Evolutionary conservation across 305 asterid species (phyloP), one percentile per base, ranked within the genome.

Genomic region (Striga hermonthica): DNA sequence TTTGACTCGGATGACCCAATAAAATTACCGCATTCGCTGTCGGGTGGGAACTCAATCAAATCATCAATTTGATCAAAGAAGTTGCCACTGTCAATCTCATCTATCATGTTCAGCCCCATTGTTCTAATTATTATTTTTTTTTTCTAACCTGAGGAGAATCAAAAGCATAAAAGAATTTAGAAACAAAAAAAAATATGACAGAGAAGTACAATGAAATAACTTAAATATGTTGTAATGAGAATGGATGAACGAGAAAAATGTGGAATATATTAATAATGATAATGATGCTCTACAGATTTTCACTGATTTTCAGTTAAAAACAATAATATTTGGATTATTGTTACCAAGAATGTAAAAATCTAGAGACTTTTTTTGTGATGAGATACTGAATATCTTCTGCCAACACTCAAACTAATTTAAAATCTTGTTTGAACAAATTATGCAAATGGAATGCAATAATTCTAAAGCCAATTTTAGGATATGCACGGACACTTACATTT

Each of bases 51-150:
- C 15, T 91, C 95, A 35, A 86, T 79, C 69, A 91, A 78, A 76
- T 91, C 95, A 66, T 88, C 97, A 72, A 91, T 78, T 77, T 91
- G 89, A 61, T 91, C 97, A 66, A 91, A 88, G 78, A 84, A 88
- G 87, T 80, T 88, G 28, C 76, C 88, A 60, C 91, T 81, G 71
- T 88, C 96, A 14, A 80, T 76, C 62, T 91, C 97, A 64, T 88
- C 97, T 68, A 65, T 45, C 75, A 75, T 73, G 72, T 74, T 83
- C 54, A 85, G 68, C 54, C 78, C 87, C 91, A 84, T 84, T 67
- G 62, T 22, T 22, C 31, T 22, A 22, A 22, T 22, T 22, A 22
- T 22, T 22, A 1, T 22, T 22, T 22, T 22, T 1, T 22, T 22
- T 22, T 22, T 22, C n/a, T 53, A 53, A 34, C 62, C 65, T 79